Evolutionary conservation across 78 protist genomes (phyloP), one percentile per base, ranked within the genome.

Genomic region (Guillardia theta): DNA sequence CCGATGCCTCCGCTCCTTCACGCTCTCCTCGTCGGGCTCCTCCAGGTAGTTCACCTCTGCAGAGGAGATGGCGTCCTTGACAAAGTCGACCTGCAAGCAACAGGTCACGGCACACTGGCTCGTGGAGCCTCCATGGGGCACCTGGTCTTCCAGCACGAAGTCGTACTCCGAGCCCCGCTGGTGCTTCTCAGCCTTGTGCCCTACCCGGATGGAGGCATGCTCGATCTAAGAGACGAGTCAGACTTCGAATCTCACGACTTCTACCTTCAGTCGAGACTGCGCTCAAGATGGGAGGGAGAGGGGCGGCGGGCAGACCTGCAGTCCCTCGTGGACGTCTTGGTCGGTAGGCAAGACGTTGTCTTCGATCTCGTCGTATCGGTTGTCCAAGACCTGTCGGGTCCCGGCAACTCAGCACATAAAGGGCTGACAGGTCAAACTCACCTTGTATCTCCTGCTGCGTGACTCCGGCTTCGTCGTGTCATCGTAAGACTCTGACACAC

Each of bases 131-230:
- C n/a, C n/a, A n/a, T n/a, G n/a, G n/a, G n/a, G n/a, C 43, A 98
- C 96, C 93, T 96, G 97, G 44, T 98, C 98, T 1, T 97, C 99
- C 12, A 62, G 22, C 46, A 92, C 87, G 30, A 92, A 33, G 18
- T 92, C 93, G 48, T 54, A 88, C 53, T 50, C 94, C 41, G 19
- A n/a, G 44, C 58, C 54, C 27, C 64, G 47, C 48, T 70, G 46
- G 22, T 77, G 30, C 43, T 43, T 88, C 33, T 97, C 95, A 0
- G 76, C 24, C 41, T 76, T 88, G 88, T 95, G 27, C 92, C 96
- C 80, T 2, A 47, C 47, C 48, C n/a, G n/a, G n/a, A n/a, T n/a
- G n/a, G n/a, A n/a, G 22, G 88, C 92, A 24, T 24, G 78, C 15
- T 92, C 90, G 50, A 70, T 22, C n/a, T n/a, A n/a, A n/a, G n/a